phyloP scores from a whole-genome alignment of 2,329 filamentous ascomycete species.

The Pestalotiopsis sp. region DNA sequence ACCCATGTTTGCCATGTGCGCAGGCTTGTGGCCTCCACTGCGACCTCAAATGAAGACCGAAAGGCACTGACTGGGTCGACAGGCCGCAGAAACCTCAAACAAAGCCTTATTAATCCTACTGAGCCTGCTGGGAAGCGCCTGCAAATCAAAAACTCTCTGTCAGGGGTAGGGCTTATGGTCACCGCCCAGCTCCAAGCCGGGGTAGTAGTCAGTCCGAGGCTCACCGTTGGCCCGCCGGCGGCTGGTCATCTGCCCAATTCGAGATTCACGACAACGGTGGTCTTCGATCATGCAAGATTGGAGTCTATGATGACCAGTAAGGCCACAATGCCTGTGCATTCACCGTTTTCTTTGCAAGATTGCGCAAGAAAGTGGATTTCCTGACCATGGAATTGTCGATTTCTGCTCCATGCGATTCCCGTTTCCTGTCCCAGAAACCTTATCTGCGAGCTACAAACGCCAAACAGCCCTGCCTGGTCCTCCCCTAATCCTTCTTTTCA shows the following conservation, averaged over 20 bases:
- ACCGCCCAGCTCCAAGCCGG: neutral
- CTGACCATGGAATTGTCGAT: neutral
- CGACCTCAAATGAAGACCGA: neutral
- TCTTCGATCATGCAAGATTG: neutral
- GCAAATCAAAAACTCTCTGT: neutral
- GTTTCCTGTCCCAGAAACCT: neutral
- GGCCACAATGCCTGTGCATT: neutral
- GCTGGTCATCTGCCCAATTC: neutral
- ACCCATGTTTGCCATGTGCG: slow-evolving; percentile 5
- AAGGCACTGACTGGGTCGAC: neutral
- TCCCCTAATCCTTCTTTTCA: neutral
- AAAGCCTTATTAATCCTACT: neutral
- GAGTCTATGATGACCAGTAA: neutral
- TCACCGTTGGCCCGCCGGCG: neutral
- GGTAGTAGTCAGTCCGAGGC: neutral
- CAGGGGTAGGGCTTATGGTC: neutral
- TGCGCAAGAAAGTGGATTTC: neutral
- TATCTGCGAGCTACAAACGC: neutral
- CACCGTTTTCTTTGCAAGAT: neutral
- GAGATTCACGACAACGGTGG: neutral
- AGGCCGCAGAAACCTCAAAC: neutral
- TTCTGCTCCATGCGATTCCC: neutral
- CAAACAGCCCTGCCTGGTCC: neutral
- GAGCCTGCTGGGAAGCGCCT: neutral
- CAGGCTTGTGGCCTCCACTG: neutral